phyloP scores from a whole-genome alignment of 2,329 filamentous ascomycete species.

The Colletotrichum sansevieriae region DNA sequence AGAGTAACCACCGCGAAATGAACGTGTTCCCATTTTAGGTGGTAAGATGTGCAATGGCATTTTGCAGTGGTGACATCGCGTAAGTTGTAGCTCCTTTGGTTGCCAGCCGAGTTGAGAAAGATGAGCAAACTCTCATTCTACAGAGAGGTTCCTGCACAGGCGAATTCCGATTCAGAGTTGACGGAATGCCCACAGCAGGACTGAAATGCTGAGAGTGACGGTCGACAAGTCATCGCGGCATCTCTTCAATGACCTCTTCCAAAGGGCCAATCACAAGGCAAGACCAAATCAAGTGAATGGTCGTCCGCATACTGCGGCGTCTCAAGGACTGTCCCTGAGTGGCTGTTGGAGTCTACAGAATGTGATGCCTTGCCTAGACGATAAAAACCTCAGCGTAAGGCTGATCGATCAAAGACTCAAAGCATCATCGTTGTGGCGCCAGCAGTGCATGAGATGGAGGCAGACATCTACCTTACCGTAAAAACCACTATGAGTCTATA shows the following conservation, averaged over 20 bases:
- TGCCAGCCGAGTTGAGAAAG: background rate
- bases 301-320: too few relatives aligned
- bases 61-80: background rate
- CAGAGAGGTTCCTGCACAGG: too few relatives aligned
- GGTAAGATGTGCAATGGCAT: background rate
- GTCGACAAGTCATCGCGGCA: too few relatives aligned
- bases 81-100: background rate
- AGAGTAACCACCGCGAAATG: slow-evolving; percentile 6
- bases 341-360: background rate
- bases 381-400: background rate
- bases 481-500: too few relatives aligned
- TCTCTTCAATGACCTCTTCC: too few relatives aligned
- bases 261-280: too few relatives aligned
- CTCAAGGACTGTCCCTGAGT: too few relatives aligned
- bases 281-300: too few relatives aligned
- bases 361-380: background rate
- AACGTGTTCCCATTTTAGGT: background rate
- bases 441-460: background rate
- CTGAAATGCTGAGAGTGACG: too few relatives aligned
- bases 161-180: too few relatives aligned
- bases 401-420: background rate
- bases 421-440: background rate
- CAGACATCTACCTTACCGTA: background rate
- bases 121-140: background rate
- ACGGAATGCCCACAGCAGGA: too few relatives aligned